Evolutionary conservation across 805 yeast genomes (phyloP).

Genomic region (Nakazawaea wickerhamii): DNA sequence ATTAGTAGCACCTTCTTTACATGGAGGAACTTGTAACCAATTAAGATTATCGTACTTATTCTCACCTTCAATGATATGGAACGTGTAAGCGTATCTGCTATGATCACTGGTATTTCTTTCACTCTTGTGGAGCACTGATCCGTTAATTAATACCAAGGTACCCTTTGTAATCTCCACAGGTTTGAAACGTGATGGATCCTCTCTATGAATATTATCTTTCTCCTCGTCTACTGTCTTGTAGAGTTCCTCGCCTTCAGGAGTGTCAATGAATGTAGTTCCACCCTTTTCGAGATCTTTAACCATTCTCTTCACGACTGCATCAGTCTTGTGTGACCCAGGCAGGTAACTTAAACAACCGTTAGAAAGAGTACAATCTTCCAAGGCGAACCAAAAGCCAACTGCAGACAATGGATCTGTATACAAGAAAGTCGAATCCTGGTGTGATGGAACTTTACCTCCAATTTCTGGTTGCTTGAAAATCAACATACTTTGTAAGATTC

Average conservation of each 20-base stretch:
- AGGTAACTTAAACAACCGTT: slow-evolving; percentile 68
- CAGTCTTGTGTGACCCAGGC: slow-evolving; percentile 64
- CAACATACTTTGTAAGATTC: slow-evolving; percentile 73
- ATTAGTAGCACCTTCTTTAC: slow-evolving; percentile 49
- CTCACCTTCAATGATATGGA: slow-evolving; percentile 70
- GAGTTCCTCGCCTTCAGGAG: slow-evolving; percentile 19
- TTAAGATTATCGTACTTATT: slow-evolving; percentile 56
- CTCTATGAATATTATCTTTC: slow-evolving; percentile 23
- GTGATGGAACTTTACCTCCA: slow-evolving; percentile 71
- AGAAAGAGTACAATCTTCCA: slow-evolving; percentile 60
- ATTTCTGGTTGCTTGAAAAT: slow-evolving; percentile 74
- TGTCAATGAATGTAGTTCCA: slow-evolving; percentile 52
- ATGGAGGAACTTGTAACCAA: slow-evolving; percentile 75
- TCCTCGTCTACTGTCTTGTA: slow-evolving; percentile 18
- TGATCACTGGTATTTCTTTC: slow-evolving; percentile 48
- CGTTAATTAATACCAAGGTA: slow-evolving; percentile 63
- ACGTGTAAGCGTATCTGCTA: slow-evolving; percentile 73
- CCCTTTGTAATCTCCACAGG: slow-evolving; percentile 66
- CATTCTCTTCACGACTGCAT: slow-evolving; percentile 56
- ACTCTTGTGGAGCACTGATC: slow-evolving; percentile 67
- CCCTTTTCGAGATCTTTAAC: slow-evolving; percentile 45
- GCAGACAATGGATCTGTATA: slow-evolving; percentile 69
- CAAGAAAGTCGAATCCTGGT: slow-evolving; percentile 69
- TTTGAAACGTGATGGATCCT: slow-evolving; percentile 37
- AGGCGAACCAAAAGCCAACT: slow-evolving; percentile 77